Conservation (phyloP, 495 filamentous ascomycete species). For the Tuber calosporum region DNA sequence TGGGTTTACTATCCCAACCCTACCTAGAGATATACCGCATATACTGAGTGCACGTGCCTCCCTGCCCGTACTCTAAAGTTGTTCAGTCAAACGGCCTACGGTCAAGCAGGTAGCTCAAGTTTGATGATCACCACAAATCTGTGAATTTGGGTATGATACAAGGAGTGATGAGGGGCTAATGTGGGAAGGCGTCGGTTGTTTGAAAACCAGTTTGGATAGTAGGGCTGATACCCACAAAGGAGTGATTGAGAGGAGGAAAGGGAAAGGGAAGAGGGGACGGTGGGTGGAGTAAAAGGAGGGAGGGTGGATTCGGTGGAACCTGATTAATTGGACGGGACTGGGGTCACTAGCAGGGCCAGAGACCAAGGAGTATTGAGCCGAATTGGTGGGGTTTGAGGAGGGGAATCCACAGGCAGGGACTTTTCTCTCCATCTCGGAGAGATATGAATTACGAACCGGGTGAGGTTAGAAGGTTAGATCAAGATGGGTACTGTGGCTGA, state of each 20-base stretch:
- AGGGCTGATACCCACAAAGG: background rate
- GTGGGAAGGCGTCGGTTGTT: background rate
- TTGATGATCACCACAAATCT: background rate
- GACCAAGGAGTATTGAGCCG: background rate
- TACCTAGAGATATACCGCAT: background rate
- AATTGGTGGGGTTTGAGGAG: slow-evolving; percentile 1
- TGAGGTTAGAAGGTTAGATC: background rate
- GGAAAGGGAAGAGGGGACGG: background rate
- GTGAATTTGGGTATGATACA: background rate
- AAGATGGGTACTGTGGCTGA: background rate
- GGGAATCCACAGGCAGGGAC: background rate
- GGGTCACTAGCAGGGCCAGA: background rate
- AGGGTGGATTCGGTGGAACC: background rate
- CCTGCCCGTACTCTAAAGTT: background rate
- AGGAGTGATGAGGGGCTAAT: background rate
- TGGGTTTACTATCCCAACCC: background rate
- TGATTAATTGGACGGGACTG: background rate
- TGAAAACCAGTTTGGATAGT: background rate
- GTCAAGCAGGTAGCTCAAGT: background rate
- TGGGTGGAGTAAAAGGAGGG: background rate
- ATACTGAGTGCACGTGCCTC: background rate
- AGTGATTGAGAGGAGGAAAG: background rate
- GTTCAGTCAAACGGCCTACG: background rate
- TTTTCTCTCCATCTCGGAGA: background rate
- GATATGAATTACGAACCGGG: background rate